phyloP scores from a whole-genome alignment of 495 filamentous ascomycete species.

The Penicillium salamii region DNA sequence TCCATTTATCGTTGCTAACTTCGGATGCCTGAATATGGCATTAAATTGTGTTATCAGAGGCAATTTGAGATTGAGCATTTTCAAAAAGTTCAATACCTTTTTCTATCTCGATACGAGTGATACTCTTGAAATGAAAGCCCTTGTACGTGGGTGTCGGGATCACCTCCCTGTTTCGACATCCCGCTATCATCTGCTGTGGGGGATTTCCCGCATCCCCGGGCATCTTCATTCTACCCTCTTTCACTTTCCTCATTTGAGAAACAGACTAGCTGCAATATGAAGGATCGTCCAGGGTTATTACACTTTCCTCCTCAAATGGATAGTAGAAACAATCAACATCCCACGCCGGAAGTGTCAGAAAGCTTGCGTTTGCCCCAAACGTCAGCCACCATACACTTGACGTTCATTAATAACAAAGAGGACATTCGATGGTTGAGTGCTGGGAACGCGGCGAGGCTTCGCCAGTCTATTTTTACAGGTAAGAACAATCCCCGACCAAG shows the following conservation, averaged over 20 bases:
- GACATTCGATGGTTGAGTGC: constrained; percentile 15
- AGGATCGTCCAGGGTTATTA: background rate
- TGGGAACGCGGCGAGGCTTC: constrained; percentile 16
- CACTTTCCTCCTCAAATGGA: background rate
- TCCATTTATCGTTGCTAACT: too few relatives aligned
- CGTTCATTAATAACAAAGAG: constrained; percentile 35
- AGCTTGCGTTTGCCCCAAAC: background rate
- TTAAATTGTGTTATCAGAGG: too few relatives aligned
- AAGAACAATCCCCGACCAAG: background rate
- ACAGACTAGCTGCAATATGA: background rate
- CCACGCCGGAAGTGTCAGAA: background rate
- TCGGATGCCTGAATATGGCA: too few relatives aligned
- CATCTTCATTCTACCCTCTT: too few relatives aligned
- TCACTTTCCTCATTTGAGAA: background rate
- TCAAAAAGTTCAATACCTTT: too few relatives aligned
- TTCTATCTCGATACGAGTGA: background rate
- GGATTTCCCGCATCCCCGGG: background rate
- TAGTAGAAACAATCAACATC: background rate
- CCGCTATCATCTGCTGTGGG: background rate
- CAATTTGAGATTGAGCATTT: too few relatives aligned
- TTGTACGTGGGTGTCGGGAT: background rate
- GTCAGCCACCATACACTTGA: constrained; percentile 1
- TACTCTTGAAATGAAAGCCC: background rate
- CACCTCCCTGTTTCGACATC: background rate
- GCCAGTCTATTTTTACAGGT: constrained; percentile 20